Conservation (phyloP, 306 rosid genomes). For the Senna siamea region DNA sequence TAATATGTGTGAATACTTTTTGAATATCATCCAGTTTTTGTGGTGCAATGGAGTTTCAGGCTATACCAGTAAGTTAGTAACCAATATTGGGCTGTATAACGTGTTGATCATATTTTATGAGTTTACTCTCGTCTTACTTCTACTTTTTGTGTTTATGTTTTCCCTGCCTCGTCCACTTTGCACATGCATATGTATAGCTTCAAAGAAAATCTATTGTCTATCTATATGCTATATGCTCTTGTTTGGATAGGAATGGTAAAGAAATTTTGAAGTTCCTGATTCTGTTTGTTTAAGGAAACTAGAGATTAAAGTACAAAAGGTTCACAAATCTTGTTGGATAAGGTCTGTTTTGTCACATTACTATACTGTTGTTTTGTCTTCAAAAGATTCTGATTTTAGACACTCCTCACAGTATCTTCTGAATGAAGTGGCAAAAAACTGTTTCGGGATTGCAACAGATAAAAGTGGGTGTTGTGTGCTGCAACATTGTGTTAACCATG, state of each 20-base stretch:
- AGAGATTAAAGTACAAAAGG: not conserved
- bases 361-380: not conserved
- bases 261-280: not conserved
- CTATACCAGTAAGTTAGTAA: not conserved
- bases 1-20: conserved; percentile 7
- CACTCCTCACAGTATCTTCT: conserved; percentile 56
- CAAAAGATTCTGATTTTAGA: conserved; percentile 36
- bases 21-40: not conserved
- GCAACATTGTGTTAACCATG: conserved; percentile 50
- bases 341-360: not conserved
- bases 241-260: conserved; percentile 3
- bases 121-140: not conserved
- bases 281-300: conserved; percentile 4
- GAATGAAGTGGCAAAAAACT: conserved; percentile 42
- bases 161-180: conserved; percentile 8
- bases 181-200: not conserved
- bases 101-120: not conserved
- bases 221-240: not conserved
- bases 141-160: not conserved
- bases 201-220: conserved; percentile 11
- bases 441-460: conserved; percentile 53
- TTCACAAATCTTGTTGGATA: not conserved
- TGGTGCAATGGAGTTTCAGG: not conserved
- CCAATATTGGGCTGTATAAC: not conserved
- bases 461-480: conserved; percentile 69